phyloP scores from a whole-genome alignment of 768 basidiomycete genomes.

The Baorangia bicolor region DNA sequence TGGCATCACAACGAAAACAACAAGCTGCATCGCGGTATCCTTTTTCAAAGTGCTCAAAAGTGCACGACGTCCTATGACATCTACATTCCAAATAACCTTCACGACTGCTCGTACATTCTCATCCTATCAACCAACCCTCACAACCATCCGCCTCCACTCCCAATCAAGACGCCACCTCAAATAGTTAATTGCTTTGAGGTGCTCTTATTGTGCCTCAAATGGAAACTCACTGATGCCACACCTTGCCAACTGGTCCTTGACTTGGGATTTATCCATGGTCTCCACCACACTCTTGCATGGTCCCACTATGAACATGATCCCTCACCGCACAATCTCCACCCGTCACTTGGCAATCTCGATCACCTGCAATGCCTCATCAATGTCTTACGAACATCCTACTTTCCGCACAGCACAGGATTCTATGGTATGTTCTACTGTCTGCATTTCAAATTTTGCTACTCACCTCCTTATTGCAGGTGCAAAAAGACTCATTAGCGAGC shows the following conservation, averaged over 20 bases:
- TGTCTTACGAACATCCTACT: not conserved
- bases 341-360: not conserved
- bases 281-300: not conserved
- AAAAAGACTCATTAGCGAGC: too few species aligned
- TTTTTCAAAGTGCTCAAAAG: not conserved
- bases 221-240: constrained; percentile 1
- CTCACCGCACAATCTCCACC: not conserved
- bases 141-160: too few species aligned
- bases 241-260: not conserved
- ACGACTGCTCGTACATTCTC: not conserved
- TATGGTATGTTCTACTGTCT: not conserved
- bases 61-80: not conserved
- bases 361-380: not conserved
- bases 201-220: not conserved
- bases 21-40: not conserved
- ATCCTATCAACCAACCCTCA: not conserved
- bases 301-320: too few species aligned
- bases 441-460: too few species aligned
- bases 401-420: not conserved
- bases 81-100: not conserved
- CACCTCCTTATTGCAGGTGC: too few species aligned
- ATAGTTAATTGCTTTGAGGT: not conserved
- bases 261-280: not conserved
- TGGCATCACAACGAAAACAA: not conserved
- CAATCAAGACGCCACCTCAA: not conserved